Evolutionary conservation across 2,329 filamentous ascomycete genomes (phyloP), one percentile per base, ranked within the genome.

Genomic region (Fusarium robinianum): DNA sequence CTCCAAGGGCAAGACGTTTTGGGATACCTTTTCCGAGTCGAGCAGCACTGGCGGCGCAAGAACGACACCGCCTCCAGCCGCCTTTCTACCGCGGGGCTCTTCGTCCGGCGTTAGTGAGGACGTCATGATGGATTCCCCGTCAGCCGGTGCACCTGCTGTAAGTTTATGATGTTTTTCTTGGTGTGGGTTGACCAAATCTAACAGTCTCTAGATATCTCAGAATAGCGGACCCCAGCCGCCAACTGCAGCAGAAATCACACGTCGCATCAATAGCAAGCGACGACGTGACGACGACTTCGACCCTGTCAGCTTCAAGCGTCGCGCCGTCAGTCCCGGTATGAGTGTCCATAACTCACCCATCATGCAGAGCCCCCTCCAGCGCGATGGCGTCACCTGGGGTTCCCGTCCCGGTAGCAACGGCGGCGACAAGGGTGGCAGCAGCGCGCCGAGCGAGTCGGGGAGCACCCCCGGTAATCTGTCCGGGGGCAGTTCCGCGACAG

Each of bases 281-380:
- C 81, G 90, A 15, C 80, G 90, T 42, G 92, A 96, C 51, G 90
- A 96, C 61, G 91, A 96, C 61, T 86, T 96, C 44, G 91, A 97
- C 64, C 85, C 88, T 2, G 79, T 84, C 25, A 88, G 85, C 49
- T 91, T 96, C 73, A 97, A 97, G 70, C 81, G 92, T 11, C 82
- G 92, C 29, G 92, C 92, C 16, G 92, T 97, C 3, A 94, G 88
- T 46, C 92, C 92, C 1, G 89, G 91, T 11, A 84, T 96, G 76
- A 95, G 90, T 65, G 85, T 87, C 2, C 90, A 95, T 61, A 95
- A 92, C 68, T 95, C 88, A 50, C 92, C 92, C 2, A 78, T 96
- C 23, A 80, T 92, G 58, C 89, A 96, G 64, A 92, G 88, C 41
- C 90, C 91, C 1, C 79, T 87, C 53, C 84, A 92, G 63, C 78